These are phyloP conservation scores for Colletotrichum tanaceti DNA, from an alignment of 2,329 filamentous ascomycete species.

Conservation along the genomic window DNA sequence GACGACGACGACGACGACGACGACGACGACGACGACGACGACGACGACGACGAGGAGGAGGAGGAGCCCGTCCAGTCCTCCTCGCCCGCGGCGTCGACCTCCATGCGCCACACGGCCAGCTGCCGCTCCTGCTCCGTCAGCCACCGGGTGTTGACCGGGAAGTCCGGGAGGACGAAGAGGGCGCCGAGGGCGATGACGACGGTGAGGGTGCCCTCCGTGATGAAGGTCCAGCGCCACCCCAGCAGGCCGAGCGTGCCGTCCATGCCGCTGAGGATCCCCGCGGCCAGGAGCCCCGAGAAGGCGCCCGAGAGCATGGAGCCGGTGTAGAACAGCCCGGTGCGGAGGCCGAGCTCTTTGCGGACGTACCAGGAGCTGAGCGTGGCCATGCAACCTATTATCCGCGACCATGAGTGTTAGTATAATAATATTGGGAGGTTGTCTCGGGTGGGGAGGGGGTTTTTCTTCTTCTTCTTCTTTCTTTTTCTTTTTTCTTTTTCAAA, in stretches of 20 bases:
- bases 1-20: too few relatives aligned
- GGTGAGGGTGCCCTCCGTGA: slow-evolving; percentile 50
- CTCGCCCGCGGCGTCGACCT: slow-evolving; percentile 43
- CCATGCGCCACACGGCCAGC: slow-evolving; percentile 43
- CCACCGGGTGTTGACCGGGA: slow-evolving; percentile 53
- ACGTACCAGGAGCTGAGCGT: slow-evolving; percentile 38
- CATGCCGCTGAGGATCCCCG: slow-evolving; percentile 40
- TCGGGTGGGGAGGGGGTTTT: too few relatives aligned
- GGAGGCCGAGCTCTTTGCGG: slow-evolving; percentile 33
- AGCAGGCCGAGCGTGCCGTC: slow-evolving; percentile 29
- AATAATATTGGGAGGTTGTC: background rate
- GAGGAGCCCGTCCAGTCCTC: slow-evolving; percentile 43
- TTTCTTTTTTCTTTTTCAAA: too few relatives aligned
- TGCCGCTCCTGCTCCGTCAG: slow-evolving; percentile 42
- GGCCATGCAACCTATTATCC: slow-evolving; percentile 26
- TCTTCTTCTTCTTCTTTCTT: too few relatives aligned
- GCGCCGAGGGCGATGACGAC: slow-evolving; percentile 57
- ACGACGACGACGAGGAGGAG: too few relatives aligned
- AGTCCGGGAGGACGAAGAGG: slow-evolving; percentile 48
- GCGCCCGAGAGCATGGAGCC: slow-evolving; percentile 43
- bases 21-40: too few relatives aligned
- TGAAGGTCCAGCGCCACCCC: slow-evolving; percentile 65
- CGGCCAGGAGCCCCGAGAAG: slow-evolving; percentile 43
- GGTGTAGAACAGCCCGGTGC: slow-evolving; percentile 37
- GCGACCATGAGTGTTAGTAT: background rate